Base-by-base conservation (phyloP, 2,329 filamentous ascomycete species). In the Talaromyces sp. region DNA sequence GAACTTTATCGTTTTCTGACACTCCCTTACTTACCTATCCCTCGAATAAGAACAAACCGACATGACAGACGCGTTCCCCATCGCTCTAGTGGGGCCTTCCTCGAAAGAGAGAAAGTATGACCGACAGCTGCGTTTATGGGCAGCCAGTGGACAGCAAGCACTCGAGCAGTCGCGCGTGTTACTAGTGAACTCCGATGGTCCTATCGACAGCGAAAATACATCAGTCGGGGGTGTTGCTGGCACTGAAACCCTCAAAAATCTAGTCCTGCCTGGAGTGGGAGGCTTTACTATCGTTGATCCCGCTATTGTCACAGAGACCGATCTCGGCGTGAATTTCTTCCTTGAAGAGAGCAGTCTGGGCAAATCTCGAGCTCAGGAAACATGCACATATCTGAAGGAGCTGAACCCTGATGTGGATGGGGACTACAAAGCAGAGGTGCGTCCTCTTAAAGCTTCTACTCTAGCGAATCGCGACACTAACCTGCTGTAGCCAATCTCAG, bases 251-350 rank as follows among this genome's bases (percentile, higher is more conserved):
- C 85, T 99, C 67, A 99, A 99, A 84, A 99, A 99, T 75, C 86
- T 99, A n/a, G 91, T 99, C 3, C 82, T 99, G 9, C 95, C 95
- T 65, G 92, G 93, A 3, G 90, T 98, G 71, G 96, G 95, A 9
- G 87, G 88, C 31, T 99, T 97, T 76, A 96, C 92, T 0, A 96
- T 99, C 67, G 89, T 90, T 61, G 95, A 99, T 73, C 88, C 90
- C 7, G 86, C 88, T 1, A 77, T 85, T 2, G 93, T 99, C n/a
- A 83, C 82, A 1, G 89, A 96, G 70, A 84, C 88, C 49, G 95
- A 99, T 73, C 82, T 99, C 47, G 95, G 96, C 4, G 90, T 97
- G 68, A 99, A 99, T 79, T 99, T 99, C 84, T 99, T 99, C 73
- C 83, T 99, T 0, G 92, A 97, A 67, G 88, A 95, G 71, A 82